Evolutionary conservation across 1,284 basidiomycete species (phyloP).

Genomic region (Ceratobasidium sp.): DNA sequence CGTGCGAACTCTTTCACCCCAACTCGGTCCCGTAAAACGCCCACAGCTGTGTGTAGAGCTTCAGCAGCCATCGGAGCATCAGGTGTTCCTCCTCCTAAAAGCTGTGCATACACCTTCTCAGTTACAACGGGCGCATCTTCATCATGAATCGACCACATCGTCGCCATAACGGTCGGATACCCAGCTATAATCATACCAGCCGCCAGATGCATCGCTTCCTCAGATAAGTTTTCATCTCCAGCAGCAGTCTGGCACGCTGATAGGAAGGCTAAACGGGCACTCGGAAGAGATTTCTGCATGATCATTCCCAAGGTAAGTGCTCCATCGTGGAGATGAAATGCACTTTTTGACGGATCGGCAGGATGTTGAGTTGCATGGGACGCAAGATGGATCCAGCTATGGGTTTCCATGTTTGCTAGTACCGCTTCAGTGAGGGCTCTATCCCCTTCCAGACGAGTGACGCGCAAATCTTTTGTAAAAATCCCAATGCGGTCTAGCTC

Average conservation of each 20-base stretch:
- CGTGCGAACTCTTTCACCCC: slow-evolving; percentile 1
- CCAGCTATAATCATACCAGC: slow-evolving; percentile 23
- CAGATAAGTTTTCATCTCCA: background rate
- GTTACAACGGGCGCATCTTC: background rate
- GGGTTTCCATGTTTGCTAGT: background rate
- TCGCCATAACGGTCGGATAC: background rate
- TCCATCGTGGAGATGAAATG: background rate
- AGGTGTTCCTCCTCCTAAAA: no score
- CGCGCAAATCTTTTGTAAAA: no score
- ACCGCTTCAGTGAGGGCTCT: background rate
- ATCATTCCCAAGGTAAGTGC: background rate
- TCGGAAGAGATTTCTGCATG: background rate
- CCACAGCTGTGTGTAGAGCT: no score
- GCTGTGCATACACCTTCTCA: background rate
- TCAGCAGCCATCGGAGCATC: no score
- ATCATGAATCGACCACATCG: background rate
- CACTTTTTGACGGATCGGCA: background rate
- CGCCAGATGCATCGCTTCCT: slow-evolving; percentile 17
- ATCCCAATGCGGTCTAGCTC: background rate
- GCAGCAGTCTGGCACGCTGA: slow-evolving; percentile 23
- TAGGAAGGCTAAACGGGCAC: slow-evolving; percentile 12
- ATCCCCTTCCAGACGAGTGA: background rate
- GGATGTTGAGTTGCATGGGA: background rate
- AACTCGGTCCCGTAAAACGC: background rate
- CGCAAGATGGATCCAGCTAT: slow-evolving; percentile 2